Evolutionary conservation across 441 rosid species (phyloP), one percentile per base, ranked within the genome.

Genomic region (Corymbia calophylla): DNA sequence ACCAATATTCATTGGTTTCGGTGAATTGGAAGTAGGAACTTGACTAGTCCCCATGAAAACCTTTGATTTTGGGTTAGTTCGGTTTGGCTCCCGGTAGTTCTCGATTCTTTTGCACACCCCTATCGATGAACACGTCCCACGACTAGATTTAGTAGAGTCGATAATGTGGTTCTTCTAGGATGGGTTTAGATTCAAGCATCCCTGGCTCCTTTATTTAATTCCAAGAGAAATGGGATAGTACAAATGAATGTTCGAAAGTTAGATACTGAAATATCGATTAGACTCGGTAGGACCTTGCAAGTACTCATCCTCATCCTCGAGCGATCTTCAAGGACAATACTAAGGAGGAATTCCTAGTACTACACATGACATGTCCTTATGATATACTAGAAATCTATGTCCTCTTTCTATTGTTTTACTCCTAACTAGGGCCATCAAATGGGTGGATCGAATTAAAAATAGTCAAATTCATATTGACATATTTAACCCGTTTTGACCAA

Each of bases 31-130:
- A 39, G 44, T 1, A 39, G 1, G 44, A 56, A 23, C 1, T 10
- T 1, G 6, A 19, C 13, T 2, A 0, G 27, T 56, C 3, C 13
- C 9, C 13, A 56, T 23, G 29, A 5, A 8, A 56, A 56, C 3
- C 2, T 0, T 5, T 56, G 2, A 4, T 56, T 23, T 5, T 56
- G 4, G 25, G 13, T 9, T 12, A 56, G 25, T 58, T 1, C 6
- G 0, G 25, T 25, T 0, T 0, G 1, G 0, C 2, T 13, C 6
- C 62, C 9, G 2, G 8, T 0, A 1, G 25, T 58, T 58, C 3
- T 13, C n/a, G 8, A 0, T 56, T 1, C 1, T 56, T 56, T 23
- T 23, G 29, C 1, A 56, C 62, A 9, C 6, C 25, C 1, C 0
- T 23, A 6, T 44, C 4, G 5, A 44, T 27, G 32, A 73, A 12